Evolutionary conservation across 129 eudicot species (phyloP).

Genomic region (Centaurea solstitialis): DNA sequence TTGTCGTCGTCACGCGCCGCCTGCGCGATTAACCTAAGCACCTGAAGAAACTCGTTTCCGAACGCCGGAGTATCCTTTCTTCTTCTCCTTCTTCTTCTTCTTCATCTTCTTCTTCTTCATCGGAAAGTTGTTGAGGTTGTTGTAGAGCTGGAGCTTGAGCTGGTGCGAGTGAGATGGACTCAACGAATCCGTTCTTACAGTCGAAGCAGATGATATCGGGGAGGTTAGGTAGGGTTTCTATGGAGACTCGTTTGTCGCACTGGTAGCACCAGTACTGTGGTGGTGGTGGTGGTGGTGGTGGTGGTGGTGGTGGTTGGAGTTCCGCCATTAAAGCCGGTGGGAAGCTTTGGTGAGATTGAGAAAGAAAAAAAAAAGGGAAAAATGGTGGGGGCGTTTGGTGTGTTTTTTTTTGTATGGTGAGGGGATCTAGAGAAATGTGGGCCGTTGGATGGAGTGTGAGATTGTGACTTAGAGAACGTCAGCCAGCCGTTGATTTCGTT

Average conservation of each 20-base stretch:
- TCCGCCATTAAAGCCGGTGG: background rate
- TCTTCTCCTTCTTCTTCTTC: too few species aligned
- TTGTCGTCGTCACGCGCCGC: slow-evolving; percentile 61
- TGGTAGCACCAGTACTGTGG: slow-evolving; percentile 75
- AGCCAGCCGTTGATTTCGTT: background rate
- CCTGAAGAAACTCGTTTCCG: slow-evolving; percentile 56
- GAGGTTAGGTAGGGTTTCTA: slow-evolving; percentile 54
- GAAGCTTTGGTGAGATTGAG: background rate
- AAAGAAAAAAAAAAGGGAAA: background rate
- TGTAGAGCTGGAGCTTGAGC: too few species aligned
- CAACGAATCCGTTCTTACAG: slow-evolving; percentile 71
- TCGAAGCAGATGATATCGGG: slow-evolving; percentile 54
- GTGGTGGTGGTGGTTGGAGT: slow-evolving; percentile 2
- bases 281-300: slow-evolving; percentile 13
- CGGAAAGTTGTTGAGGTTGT: slow-evolving; percentile 16
- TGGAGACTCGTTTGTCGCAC: slow-evolving; percentile 62
- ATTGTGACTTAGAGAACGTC: background rate
- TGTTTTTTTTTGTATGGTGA: slow-evolving; percentile 12
- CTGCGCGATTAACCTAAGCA: slow-evolving; percentile 56
- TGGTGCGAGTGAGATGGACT: slow-evolving; percentile 31
- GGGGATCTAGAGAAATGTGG: background rate
- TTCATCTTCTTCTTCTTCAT: background rate
- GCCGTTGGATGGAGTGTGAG: slow-evolving; percentile 2
- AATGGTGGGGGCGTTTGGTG: slow-evolving; percentile 15
- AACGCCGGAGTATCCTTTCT: slow-evolving; percentile 33